A percentile compares a stretch with the other conserved stretches of the same genome.
These are phyloP conservation scores for Colletotrichum brevisporum DNA, from an alignment of 2,329 filamentous ascomycete genomes.

Conservation along the genomic window DNA sequence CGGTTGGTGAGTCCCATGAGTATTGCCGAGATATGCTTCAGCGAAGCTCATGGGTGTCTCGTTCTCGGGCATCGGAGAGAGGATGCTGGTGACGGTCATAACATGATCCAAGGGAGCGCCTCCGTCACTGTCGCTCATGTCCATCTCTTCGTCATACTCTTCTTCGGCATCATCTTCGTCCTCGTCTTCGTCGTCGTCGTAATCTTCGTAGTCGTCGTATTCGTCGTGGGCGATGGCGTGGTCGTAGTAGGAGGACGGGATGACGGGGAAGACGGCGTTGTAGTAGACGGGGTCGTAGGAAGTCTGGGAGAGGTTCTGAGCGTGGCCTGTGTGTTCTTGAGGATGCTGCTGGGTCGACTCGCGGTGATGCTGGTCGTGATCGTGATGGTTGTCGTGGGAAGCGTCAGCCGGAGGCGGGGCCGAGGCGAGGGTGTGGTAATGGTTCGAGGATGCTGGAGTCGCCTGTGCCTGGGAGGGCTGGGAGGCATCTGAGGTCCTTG, in stretches of 20 bases:
- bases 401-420: constrained; percentile 29
- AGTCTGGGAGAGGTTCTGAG: constrained; percentile 6
- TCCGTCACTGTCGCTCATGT: constrained; percentile 54
- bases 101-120: constrained; percentile 45
- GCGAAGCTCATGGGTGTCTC: constrained; percentile 8
- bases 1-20: background rate
- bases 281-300: constrained; percentile 20
- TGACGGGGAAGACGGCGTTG: constrained; percentile 34
- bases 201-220: constrained; percentile 33
- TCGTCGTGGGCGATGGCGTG: constrained; percentile 19
- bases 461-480: constrained; percentile 38
- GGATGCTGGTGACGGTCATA: constrained; percentile 32
- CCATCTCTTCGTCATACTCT: constrained; percentile 44
- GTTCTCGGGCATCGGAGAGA: constrained; percentile 28
- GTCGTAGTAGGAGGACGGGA: constrained; percentile 35
- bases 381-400: constrained; percentile 19
- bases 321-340: constrained; percentile 13
- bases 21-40: constrained; percentile 9
- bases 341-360: constrained; percentile 26
- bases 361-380: constrained; percentile 23
- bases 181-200: constrained; percentile 30
- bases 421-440: constrained; percentile 26
- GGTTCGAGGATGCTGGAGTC: constrained; percentile 25
- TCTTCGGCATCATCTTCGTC: constrained; percentile 30
- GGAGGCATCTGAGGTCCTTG: constrained; percentile 32